Conservation (phyloP, 306 rosid species). For the Pterocarpus santalinus region DNA sequence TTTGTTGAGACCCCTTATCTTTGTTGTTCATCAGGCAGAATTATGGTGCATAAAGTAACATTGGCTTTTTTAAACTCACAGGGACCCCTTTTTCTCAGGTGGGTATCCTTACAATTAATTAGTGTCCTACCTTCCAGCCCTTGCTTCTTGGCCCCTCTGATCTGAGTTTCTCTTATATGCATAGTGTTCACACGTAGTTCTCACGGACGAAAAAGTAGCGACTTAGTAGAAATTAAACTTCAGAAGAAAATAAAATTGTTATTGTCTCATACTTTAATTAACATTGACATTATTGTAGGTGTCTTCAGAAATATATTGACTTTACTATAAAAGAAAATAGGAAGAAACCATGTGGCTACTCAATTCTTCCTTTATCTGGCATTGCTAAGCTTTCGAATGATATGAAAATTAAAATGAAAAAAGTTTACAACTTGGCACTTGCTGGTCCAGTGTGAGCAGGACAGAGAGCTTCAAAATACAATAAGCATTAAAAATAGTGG, state of each 20-base stretch:
- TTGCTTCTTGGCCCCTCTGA: not conserved
- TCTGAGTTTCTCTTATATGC: slow-evolving; percentile 18
- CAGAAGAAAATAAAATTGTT: not conserved
- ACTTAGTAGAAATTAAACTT: not conserved
- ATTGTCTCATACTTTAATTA: slow-evolving; percentile 17
- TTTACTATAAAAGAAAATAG: not conserved
- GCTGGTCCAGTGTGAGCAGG: slow-evolving; percentile 21
- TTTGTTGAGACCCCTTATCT: slow-evolving; percentile 7
- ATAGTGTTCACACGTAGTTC: not conserved
- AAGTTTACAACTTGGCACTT: not conserved
- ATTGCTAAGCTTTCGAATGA: slow-evolving; percentile 15
- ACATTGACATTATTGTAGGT: slow-evolving; percentile 10
- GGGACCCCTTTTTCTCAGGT: slow-evolving; percentile 9
- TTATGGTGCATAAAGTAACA: slow-evolving; percentile 31
- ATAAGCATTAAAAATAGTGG: not conserved
- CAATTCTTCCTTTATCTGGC: not conserved
- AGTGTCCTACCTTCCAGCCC: not conserved
- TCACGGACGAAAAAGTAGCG: not conserved
- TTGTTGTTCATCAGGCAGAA: slow-evolving; percentile 17
- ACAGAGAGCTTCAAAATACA: slow-evolving; percentile 33
- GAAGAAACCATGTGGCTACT: slow-evolving; percentile 24
- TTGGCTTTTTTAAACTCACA: slow-evolving; percentile 16
- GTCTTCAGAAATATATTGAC: slow-evolving; percentile 11
- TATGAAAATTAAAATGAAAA: not conserved
- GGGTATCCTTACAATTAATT: slow-evolving; percentile 21